Conservation (phyloP, 2,329 filamentous ascomycete species). For the Ophiostoma perfectum region DNA sequence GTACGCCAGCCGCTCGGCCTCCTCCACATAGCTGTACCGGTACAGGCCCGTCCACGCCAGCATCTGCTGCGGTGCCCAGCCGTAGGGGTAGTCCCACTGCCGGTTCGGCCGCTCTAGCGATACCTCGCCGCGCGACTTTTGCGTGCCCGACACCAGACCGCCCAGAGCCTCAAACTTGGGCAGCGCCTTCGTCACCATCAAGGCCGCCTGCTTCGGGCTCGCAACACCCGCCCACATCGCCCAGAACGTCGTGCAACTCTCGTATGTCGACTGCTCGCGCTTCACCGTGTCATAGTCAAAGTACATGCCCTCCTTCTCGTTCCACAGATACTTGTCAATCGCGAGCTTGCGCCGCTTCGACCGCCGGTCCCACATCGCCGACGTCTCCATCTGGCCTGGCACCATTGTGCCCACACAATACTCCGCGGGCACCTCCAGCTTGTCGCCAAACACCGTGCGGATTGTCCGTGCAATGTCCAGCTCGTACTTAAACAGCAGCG, state of each 20-base stretch:
- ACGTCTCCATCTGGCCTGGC: slow-evolving; percentile 69
- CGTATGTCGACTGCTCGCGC: slow-evolving; percentile 75
- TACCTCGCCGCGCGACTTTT: slow-evolving; percentile 76
- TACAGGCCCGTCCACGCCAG: slow-evolving; percentile 90
- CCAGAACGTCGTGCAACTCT: slow-evolving; percentile 94
- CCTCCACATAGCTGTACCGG: slow-evolving; percentile 85
- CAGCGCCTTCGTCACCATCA: slow-evolving; percentile 72
- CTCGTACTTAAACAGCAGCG: slow-evolving; percentile 94
- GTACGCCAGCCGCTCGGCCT: slow-evolving; percentile 84
- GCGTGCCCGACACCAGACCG: slow-evolving; percentile 81
- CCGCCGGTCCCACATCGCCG: slow-evolving; percentile 83
- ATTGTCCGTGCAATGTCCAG: slow-evolving; percentile 86
- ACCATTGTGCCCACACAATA: slow-evolving; percentile 66
- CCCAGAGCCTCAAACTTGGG: slow-evolving; percentile 85
- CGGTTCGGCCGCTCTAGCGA: slow-evolving; percentile 82
- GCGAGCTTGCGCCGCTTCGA: slow-evolving; percentile 75
- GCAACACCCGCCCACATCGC: slow-evolving; percentile 91
- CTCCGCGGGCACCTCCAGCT: slow-evolving; percentile 72
- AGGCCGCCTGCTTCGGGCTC: slow-evolving; percentile 76
- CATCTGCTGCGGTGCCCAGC: slow-evolving; percentile 98
- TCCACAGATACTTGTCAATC: slow-evolving; percentile 93
- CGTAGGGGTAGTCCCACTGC: slow-evolving; percentile 98
- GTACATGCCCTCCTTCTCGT: slow-evolving; percentile 87
- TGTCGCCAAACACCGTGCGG: slow-evolving; percentile 76
- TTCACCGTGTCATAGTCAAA: slow-evolving; percentile 92